A percentile compares a stretch with the other conserved stretches of the same genome.
Evolutionary conservation across 2,329 filamentous ascomycete species (phyloP).

Genomic region (Beauveria australis): DNA sequence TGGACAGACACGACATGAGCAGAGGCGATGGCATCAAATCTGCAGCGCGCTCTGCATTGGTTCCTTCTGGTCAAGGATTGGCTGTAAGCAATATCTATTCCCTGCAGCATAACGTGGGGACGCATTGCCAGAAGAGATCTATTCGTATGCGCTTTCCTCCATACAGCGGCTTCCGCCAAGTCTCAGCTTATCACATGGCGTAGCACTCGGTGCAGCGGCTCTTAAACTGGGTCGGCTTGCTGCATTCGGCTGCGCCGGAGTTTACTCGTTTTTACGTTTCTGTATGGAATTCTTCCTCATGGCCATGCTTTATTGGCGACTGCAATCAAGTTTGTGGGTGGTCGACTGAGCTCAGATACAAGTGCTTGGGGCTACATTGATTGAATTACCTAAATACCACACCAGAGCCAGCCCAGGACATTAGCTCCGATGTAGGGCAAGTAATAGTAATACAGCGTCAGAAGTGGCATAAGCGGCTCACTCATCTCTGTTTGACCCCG

Average conservation of each 20-base stretch:
- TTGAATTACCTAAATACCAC: too few species aligned
- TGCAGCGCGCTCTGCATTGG: too few species aligned
- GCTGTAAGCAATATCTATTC: too few species aligned
- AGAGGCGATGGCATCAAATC: background rate
- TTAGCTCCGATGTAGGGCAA: conserved; percentile 6
- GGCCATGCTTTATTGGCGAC: too few species aligned
- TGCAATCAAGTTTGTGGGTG: too few species aligned
- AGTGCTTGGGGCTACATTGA: too few species aligned
- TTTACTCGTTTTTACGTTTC: background rate
- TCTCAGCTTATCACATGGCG: background rate
- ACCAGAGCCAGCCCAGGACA: background rate
- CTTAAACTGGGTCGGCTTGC: background rate
- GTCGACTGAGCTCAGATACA: too few species aligned
- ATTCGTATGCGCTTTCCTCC: too few species aligned
- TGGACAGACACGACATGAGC: background rate
- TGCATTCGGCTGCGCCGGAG: background rate
- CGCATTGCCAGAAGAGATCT: too few species aligned
- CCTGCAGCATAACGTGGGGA: too few species aligned
- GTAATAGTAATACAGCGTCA: conserved; percentile 6
- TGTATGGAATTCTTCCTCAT: too few species aligned
- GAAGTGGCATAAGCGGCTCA: conserved; percentile 8
- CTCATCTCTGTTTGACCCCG: background rate
- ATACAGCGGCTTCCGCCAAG: background rate
- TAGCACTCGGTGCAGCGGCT: background rate
- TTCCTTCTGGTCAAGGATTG: too few species aligned